Percentiles rank a stretch among this genome's conserved stretches.
Conservation (phyloP, 1,284 basidiomycete species). For the Rhodotorula sp. region DNA sequence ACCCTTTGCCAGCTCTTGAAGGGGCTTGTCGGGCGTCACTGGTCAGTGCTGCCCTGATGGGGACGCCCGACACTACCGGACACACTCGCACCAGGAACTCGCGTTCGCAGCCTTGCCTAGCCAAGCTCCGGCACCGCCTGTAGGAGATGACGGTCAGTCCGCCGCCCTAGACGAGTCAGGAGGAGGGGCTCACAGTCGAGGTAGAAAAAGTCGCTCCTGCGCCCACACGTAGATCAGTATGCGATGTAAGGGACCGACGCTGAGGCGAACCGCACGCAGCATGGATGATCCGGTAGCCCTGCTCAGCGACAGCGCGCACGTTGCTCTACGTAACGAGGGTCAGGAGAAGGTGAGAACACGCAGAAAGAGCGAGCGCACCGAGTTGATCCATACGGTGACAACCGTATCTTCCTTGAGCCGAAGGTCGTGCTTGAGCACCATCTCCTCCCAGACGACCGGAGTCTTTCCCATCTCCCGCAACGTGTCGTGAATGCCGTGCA, state of each 20-base stretch:
- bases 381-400: constrained; percentile 72
- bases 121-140: constrained; percentile 70
- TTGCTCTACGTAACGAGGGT: constrained; percentile 48
- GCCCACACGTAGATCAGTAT: not conserved
- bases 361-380: constrained; percentile 42
- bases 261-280: constrained; percentile 49
- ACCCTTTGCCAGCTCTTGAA: constrained; percentile 76
- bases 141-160: accelerated
- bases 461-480: constrained; percentile 59
- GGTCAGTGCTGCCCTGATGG: no score
- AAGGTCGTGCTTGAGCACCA: constrained; percentile 67
- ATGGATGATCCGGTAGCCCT: constrained; percentile 66
- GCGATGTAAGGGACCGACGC: not conserved
- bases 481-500: constrained; percentile 59
- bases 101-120: constrained; percentile 62
- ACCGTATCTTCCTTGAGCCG: constrained; percentile 66
- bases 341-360: no score
- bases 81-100: constrained; percentile 63
- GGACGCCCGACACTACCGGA: no score
- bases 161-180: not conserved
- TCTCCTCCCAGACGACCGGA: constrained; percentile 72
- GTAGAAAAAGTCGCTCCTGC: constrained; percentile 69
- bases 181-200: constrained; percentile 54
- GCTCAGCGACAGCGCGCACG: constrained; percentile 61
- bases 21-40: constrained; percentile 49